Evolutionary conservation across 2,329 filamentous ascomycete genomes (phyloP).

Genomic region (Aspergillus transmontanensis): DNA sequence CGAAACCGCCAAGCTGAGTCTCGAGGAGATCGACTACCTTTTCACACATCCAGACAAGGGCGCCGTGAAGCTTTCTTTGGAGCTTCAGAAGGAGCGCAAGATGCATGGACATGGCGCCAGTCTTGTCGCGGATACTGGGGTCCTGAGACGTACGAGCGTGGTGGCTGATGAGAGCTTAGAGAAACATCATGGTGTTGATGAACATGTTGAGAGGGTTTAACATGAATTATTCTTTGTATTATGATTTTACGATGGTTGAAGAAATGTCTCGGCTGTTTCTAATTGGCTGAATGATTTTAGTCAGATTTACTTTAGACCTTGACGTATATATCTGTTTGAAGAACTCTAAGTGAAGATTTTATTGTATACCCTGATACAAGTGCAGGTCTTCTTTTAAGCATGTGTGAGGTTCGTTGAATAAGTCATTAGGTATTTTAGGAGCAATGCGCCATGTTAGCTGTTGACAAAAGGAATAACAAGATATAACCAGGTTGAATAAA

Average conservation of each 20-base stretch:
- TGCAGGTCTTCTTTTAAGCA: too few species aligned
- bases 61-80: constrained; percentile 22
- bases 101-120: constrained; percentile 12
- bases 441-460: too few species aligned
- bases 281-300: background rate
- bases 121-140: constrained; percentile 8
- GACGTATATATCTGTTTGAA: background rate
- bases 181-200: constrained; percentile 13
- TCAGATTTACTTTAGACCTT: background rate
- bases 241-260: background rate
- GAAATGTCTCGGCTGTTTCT: background rate
- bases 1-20: constrained; percentile 44
- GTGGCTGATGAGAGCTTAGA: constrained; percentile 1
- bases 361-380: background rate
- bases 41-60: constrained; percentile 30
- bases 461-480: too few species aligned
- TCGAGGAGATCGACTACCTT: constrained; percentile 49
- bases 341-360: background rate
- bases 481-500: too few species aligned
- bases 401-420: too few species aligned
- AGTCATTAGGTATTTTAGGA: too few species aligned
- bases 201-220: constrained; percentile 22
- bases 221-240: background rate
- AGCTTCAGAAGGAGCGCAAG: constrained; percentile 20
- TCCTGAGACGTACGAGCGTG: constrained; percentile 3